These are phyloP conservation scores for Lavandula angustifolia DNA, from an alignment of 257 asterid species.

Conservation along the genomic window DNA sequence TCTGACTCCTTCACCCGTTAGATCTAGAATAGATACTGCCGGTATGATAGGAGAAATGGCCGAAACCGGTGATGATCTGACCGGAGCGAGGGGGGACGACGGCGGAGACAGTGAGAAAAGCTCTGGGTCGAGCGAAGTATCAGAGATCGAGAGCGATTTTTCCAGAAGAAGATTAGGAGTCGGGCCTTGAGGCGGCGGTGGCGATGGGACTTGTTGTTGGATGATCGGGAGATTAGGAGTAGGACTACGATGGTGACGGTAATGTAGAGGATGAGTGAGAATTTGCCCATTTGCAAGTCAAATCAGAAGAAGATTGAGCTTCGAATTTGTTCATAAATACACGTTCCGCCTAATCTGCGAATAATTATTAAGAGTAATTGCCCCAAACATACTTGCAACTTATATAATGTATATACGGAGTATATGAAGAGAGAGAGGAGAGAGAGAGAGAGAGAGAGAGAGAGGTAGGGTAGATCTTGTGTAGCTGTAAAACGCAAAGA, in stretches of 20 bases:
- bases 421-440: too few species aligned
- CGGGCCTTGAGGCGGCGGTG: constrained; percentile 88
- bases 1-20: too few species aligned
- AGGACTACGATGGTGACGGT: constrained; percentile 57
- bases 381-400: too few species aligned
- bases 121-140: too few species aligned
- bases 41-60: too few species aligned
- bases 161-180: too few species aligned
- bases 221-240: constrained; percentile 64
- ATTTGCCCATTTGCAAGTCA: constrained; percentile 71
- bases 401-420: too few species aligned
- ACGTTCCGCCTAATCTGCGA: constrained; percentile 3
- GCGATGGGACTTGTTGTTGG: constrained; percentile 53
- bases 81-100: too few species aligned
- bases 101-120: too few species aligned
- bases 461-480: constrained; percentile 31
- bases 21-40: too few species aligned
- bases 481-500: constrained; percentile 6
- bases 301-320: constrained; percentile 24
- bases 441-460: constrained; percentile 15
- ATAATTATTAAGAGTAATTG: background rate
- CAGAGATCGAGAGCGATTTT: too few species aligned
- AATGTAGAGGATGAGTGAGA: constrained; percentile 68
- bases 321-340: constrained; percentile 7
- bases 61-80: too few species aligned